Percentiles rank a stretch among this genome's conserved stretches.
phyloP scores from a whole-genome alignment of 495 filamentous ascomycete species.

The Talaromyces adpressus region DNA sequence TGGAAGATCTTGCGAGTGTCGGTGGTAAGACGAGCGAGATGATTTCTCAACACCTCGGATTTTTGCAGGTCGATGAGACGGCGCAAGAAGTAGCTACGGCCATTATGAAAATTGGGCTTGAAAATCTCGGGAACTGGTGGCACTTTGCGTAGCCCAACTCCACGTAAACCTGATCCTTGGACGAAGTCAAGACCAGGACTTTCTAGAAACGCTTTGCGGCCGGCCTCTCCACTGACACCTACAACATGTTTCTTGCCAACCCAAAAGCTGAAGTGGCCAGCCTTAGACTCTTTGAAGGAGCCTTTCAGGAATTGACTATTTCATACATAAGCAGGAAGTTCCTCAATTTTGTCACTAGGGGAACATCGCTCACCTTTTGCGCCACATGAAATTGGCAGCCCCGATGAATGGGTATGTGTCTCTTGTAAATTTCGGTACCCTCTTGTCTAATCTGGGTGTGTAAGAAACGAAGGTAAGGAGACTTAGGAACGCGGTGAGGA shows the following conservation, averaged over 20 bases:
- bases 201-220: constrained; percentile 35
- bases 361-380: not conserved
- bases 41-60: constrained; percentile 22
- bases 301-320: constrained; percentile 1
- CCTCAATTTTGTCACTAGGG: too few species aligned
- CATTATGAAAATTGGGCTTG: not conserved
- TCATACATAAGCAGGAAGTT: too few species aligned
- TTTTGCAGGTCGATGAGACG: constrained; percentile 15
- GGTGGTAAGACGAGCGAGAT: constrained; percentile 19
- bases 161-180: constrained; percentile 23
- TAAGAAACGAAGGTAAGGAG: not conserved
- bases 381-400: constrained; percentile 1
- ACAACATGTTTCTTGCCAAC: constrained; percentile 37
- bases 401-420: constrained; percentile 3
- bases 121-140: not conserved
- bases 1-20: constrained; percentile 24
- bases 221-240: constrained; percentile 29
- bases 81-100: not conserved
- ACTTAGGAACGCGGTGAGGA: not conserved
- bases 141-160: not conserved
- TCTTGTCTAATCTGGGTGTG: not conserved
- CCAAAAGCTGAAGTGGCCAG: constrained; percentile 43
- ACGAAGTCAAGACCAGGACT: constrained; percentile 30
- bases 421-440: not conserved
- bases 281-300: constrained; percentile 4